Base-by-base conservation (phyloP, 108 stramenopile genomes). In the Licmophora abbreviata region DNA sequence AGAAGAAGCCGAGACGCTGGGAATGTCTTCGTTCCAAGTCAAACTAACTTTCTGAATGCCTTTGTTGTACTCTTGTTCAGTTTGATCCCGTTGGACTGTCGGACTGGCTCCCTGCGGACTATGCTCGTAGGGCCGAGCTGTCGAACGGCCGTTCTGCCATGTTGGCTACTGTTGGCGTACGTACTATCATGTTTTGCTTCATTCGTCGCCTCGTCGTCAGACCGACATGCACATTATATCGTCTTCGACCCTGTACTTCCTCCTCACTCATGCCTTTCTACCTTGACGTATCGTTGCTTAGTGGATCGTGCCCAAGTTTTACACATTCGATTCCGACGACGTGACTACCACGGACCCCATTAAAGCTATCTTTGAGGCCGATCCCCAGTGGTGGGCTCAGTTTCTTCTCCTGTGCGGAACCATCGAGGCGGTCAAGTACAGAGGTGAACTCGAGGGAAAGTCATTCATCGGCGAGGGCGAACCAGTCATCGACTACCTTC, bases 381-480 rank as follows among this genome's bases (percentile, higher is more conserved):
- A 92, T 69, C 79, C 83, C 27, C 88, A 88, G 69, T 92, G 88
- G 86, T 92, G 88, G 90, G 90, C 86, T 8, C 94, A 95, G 82
- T 91, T 83, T 49, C 30, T 92, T 53, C 28, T 89, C 29, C 62
- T 92, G 61, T 95, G 94, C 54, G 94, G 86, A 26, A 66, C 69
- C 58, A 66, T 81, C 33, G 94, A 95, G 69, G 76, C 72, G 29
- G 71, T 66, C 66, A 88, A 92, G 75, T 90, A 81, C 82, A 73
- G 78, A 56, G 74, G 55, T 44, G 85, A 78, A 51, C 59, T 79
- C 51, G 64, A 83, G 18, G 91, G 90, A 29, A 83, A 85, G 68
- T 82, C 79, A 31, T 87, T 64, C 74, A 66, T 71, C 37, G 90
- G 90, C 34, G 62, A 69, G 48, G 77, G 68, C 41, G 79, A 82